Evolutionary conservation across 352 stramenopile species (phyloP).

Genomic region (Pythium dissotocum): DNA sequence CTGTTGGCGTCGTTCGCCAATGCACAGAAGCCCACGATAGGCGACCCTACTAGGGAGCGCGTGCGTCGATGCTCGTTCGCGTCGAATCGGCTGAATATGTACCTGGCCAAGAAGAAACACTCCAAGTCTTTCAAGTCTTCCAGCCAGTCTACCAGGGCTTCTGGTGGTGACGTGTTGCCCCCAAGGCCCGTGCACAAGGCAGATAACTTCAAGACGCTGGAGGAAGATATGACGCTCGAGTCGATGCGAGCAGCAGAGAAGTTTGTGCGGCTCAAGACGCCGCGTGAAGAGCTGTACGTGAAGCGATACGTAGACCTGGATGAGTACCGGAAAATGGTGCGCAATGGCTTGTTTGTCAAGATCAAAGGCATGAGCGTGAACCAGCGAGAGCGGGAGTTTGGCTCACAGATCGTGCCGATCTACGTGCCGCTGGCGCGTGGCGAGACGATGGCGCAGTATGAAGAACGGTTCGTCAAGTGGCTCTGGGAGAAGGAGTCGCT

Average conservation of each 20-base stretch:
- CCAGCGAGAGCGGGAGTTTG: constrained; percentile 7
- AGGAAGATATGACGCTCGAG: neutral
- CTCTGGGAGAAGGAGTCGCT: neutral
- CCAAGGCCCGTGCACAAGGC: neutral
- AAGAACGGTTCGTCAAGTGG: constrained; percentile 19
- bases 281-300: neutral
- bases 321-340: neutral
- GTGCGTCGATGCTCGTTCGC: neutral
- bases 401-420: constrained; percentile 1
- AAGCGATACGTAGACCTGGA: constrained; percentile 13
- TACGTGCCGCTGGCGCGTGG: constrained; percentile 10
- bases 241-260: neutral
- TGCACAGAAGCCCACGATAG: neutral
- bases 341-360: neutral
- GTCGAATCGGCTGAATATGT: neutral
- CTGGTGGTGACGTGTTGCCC: neutral
- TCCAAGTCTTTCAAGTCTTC: too few relatives aligned
- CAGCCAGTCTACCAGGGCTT: too few relatives aligned
- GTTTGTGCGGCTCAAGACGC: neutral
- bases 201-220: neutral
- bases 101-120: neutral
- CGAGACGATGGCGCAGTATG: constrained; percentile 12
- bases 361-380: neutral
- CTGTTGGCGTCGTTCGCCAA: constrained; percentile 5
- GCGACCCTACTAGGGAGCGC: neutral